These are phyloP conservation scores for Lotus japonicus DNA, from an alignment of 306 rosid species.

Conservation along the genomic window DNA sequence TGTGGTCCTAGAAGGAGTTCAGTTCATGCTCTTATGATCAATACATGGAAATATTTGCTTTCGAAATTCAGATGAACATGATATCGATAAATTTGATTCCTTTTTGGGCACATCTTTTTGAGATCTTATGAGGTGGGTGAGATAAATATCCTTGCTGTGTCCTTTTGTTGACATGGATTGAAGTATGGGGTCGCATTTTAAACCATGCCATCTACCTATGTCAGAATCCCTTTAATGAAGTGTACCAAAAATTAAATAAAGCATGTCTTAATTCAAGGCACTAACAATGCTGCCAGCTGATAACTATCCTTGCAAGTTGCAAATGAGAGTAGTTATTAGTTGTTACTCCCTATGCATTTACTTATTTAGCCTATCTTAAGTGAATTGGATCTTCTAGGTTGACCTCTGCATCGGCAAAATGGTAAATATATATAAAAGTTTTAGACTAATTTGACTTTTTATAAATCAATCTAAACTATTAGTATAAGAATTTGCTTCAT, in stretches of 20 bases:
- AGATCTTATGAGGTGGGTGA: not conserved
- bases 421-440: too few relatives aligned
- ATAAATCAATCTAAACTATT: too few relatives aligned
- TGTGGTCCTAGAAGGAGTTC: not conserved
- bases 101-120: not conserved
- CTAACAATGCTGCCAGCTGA: too few relatives aligned
- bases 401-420: too few relatives aligned
- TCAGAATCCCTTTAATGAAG: conserved; percentile 13
- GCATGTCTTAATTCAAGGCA: too few relatives aligned
- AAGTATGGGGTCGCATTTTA: not conserved
- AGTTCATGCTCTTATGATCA: not conserved
- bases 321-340: too few relatives aligned
- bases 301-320: too few relatives aligned
- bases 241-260: not conserved
- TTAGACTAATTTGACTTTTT: too few relatives aligned
- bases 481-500: too few relatives aligned
- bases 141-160: conserved; percentile 4
- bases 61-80: not conserved
- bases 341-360: too few relatives aligned
- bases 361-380: too few relatives aligned
- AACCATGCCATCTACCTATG: conserved; percentile 15
- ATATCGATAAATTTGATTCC: not conserved
- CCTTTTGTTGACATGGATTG: conserved; percentile 11
- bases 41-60: not conserved
- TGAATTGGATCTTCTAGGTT: too few relatives aligned